These are phyloP conservation scores for Naganishia vaughanmartiniae DNA, from an alignment of 768 basidiomycete genomes.

Conservation along the genomic window DNA sequence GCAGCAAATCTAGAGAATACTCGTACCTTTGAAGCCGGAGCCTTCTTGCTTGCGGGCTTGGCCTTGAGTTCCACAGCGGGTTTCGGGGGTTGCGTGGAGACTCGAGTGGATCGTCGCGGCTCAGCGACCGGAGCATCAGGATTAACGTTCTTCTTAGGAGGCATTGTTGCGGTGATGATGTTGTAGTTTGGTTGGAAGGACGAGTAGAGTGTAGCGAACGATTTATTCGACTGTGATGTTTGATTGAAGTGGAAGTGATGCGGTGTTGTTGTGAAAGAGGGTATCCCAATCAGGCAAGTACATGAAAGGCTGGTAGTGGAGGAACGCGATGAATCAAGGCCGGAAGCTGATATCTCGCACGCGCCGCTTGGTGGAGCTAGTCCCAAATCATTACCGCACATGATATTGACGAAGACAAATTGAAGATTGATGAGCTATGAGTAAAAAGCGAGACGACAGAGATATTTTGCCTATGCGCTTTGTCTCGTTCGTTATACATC, in stretches of 20 bases:
- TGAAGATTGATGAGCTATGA: not conserved
- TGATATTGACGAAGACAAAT: not conserved
- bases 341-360: not conserved
- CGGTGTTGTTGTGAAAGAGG: not conserved
- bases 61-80: slow-evolving; percentile 19
- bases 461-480: not conserved
- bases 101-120: slow-evolving; percentile 29
- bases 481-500: not conserved
- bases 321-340: not conserved
- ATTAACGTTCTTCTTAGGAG: slow-evolving; percentile 28
- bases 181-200: not conserved
- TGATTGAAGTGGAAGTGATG: not conserved
- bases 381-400: not conserved
- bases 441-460: too few species aligned
- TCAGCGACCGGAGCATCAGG: slow-evolving; percentile 19
- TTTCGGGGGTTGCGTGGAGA: slow-evolving; percentile 23
- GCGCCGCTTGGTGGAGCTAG: not conserved
- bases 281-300: slow-evolving; percentile 20
- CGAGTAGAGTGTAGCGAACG: not conserved
- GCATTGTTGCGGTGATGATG: slow-evolving; percentile 19
- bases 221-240: not conserved
- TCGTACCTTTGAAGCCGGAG: slow-evolving; percentile 37
- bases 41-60: slow-evolving; percentile 34
- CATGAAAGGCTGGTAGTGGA: too few species aligned
- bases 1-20: not conserved